Evolutionary conservation across 2,329 filamentous ascomycete genomes (phyloP), one percentile per base, ranked within the genome.

Genomic region (Fusarium chlamydosporum): DNA sequence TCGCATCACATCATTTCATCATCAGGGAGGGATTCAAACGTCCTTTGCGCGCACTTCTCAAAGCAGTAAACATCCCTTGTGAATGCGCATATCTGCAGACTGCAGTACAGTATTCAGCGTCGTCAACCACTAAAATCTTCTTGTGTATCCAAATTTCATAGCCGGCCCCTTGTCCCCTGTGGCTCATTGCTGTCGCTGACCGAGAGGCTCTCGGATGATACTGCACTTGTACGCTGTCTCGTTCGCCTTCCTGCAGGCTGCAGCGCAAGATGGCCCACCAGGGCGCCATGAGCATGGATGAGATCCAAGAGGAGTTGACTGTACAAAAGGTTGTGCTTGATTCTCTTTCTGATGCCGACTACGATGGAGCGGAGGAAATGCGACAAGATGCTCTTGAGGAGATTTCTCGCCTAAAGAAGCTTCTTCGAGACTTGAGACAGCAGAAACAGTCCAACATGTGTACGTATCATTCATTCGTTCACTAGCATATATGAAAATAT

Each of bases 301-400:
- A 72, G 18, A 68, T 84, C 20, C 67, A 67, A 18, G 80, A 83
- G 47, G 82, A 85, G 56, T 72, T 85, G 62, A 75, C 70, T 33
- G 76, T 84, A 20, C 80, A 84, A 61, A 75, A 75, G 46, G 80
- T 81, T 50, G 77, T 85, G 20, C 75, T 85, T 4, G 67, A 72
- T 9, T 85, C 83, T 3, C 77, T 86, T n/a, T 38, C 64, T 20
- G 64, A 53, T 26, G 70, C 70, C 34, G 53, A 61, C 8, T 74
- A 72, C 53, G 72, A 75, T 7, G 76, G 71, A 16, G 76, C 75
- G 35, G 78, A 79, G 33, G 58, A 70, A 15, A 75, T 78, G 65
- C 73, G 78, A 16, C 48, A 52, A 13, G 72, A 75, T 51, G 72
- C 73, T 34, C 61, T 34, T n/a, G 33, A 43, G 9, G 71, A 77